A percentile compares a stretch with the other conserved stretches of the same genome.
Evolutionary conservation across 257 asterid genomes (phyloP).

Genomic region (Avicennia marina): DNA sequence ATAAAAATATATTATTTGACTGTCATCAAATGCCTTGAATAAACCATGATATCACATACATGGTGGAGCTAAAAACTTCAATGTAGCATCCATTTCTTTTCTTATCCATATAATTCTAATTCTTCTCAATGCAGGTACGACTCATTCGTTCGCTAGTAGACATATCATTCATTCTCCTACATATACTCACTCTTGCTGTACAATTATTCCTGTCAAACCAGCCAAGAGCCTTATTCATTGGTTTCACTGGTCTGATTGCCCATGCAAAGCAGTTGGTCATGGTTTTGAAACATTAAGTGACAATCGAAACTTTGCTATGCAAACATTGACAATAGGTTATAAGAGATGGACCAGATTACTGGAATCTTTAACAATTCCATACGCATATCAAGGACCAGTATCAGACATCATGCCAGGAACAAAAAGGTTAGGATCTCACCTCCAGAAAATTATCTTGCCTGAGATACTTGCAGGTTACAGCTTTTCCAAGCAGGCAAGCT

Average conservation of each 20-base stretch:
- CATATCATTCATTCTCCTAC: background rate
- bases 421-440: conserved; percentile 35
- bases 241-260: background rate
- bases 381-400: conserved; percentile 1
- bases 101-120: too few species aligned
- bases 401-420: background rate
- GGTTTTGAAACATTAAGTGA: background rate
- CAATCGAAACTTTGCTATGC: background rate
- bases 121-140: background rate
- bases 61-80: too few species aligned
- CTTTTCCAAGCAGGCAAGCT: conserved; percentile 96
- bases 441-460: conserved; percentile 96
- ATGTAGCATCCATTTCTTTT: too few species aligned
- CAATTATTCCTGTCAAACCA: too few species aligned
- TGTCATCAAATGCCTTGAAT: conserved; percentile 11
- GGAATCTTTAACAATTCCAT: background rate
- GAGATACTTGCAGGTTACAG: conserved; percentile 89
- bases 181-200: background rate
- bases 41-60: conserved; percentile 1
- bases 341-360: background rate
- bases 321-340: background rate
- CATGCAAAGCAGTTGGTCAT: background rate
- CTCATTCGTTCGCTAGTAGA: background rate
- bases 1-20: background rate
- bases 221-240: background rate